A percentile compares a stretch with the other conserved stretches of the same genome.
Conservation (phyloP, 148 eudicot genomes). For the Rhododendron henanense region DNA sequence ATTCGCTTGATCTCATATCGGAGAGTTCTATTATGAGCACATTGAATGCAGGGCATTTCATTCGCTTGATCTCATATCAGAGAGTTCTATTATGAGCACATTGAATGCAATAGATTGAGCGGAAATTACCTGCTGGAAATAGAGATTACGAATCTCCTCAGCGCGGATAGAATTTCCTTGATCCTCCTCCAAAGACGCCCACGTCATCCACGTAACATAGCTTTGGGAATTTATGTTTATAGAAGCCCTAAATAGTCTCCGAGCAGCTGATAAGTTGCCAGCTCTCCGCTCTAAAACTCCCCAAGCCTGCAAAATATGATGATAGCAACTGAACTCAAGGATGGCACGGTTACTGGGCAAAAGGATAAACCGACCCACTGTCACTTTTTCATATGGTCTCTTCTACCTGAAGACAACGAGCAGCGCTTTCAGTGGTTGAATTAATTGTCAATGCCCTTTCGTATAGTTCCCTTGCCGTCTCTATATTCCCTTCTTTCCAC, state of each 20-base stretch:
- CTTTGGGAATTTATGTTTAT: constrained; percentile 90
- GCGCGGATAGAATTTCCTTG: constrained; percentile 88
- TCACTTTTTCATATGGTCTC: background rate
- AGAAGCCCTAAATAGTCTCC: constrained; percentile 86
- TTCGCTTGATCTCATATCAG: background rate
- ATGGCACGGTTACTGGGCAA: background rate
- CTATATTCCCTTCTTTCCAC: constrained; percentile 92
- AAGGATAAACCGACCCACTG: background rate
- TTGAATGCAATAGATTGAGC: background rate
- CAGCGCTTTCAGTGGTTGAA: constrained; percentile 80
- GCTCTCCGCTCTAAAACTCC: constrained; percentile 93
- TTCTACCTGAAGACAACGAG: constrained; percentile 91
- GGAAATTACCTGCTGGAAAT: constrained; percentile 87
- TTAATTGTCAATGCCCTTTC: constrained; percentile 67
- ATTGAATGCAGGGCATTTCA: background rate
- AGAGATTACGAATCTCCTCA: constrained; percentile 92
- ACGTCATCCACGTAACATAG: constrained; percentile 97
- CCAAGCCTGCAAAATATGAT: constrained; percentile 68
- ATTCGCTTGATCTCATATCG: background rate
- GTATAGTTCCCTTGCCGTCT: constrained; percentile 75
- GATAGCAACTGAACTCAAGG: background rate
- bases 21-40: background rate
- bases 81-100: background rate
- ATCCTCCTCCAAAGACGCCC: constrained; percentile 93
- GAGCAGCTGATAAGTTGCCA: constrained; percentile 87